Evolutionary conservation across 768 basidiomycete species (phyloP).

Genomic region (Pulveroboletus sp.): DNA sequence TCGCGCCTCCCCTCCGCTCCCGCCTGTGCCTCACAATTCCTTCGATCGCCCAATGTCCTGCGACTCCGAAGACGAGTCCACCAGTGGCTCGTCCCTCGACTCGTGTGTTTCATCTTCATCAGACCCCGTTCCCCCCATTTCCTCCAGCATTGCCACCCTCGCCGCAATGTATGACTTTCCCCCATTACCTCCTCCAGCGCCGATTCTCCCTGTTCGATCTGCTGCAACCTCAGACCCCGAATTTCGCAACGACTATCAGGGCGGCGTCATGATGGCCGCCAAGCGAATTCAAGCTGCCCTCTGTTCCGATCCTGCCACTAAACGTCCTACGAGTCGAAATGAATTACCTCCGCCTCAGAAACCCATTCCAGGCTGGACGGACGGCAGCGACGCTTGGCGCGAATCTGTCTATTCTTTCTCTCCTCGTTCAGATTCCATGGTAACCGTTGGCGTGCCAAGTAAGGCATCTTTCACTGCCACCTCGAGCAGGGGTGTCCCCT

Average conservation of each 20-base stretch:
- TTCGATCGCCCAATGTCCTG: slow-evolving; percentile 24
- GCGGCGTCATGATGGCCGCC: slow-evolving; percentile 69
- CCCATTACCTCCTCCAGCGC: slow-evolving; percentile 51
- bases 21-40: slow-evolving; percentile 40
- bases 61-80: slow-evolving; percentile 41
- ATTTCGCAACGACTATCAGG: slow-evolving; percentile 42
- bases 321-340: slow-evolving; percentile 34
- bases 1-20: slow-evolving; percentile 38
- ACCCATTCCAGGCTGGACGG: slow-evolving; percentile 65
- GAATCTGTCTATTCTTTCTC: slow-evolving; percentile 54
- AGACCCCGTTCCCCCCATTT: slow-evolving; percentile 16
- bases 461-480: slow-evolving; percentile 47
- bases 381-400: slow-evolving; percentile 66
- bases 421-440: slow-evolving; percentile 35
- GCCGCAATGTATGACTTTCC: slow-evolving; percentile 44
- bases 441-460: slow-evolving; percentile 25
- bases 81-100: slow-evolving; percentile 37
- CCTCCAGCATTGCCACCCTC: slow-evolving; percentile 37
- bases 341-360: slow-evolving; percentile 35
- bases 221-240: slow-evolving; percentile 25
- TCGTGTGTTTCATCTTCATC: slow-evolving; percentile 29
- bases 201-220: slow-evolving; percentile 30
- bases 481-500: slow-evolving; percentile 49
- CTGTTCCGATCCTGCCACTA: slow-evolving; percentile 38
- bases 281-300: slow-evolving; percentile 49